A percentile compares a stretch with the other conserved stretches of the same genome.
phyloP scores from a whole-genome alignment of 2,329 filamentous ascomycete species.

The Cadophora gregata region DNA sequence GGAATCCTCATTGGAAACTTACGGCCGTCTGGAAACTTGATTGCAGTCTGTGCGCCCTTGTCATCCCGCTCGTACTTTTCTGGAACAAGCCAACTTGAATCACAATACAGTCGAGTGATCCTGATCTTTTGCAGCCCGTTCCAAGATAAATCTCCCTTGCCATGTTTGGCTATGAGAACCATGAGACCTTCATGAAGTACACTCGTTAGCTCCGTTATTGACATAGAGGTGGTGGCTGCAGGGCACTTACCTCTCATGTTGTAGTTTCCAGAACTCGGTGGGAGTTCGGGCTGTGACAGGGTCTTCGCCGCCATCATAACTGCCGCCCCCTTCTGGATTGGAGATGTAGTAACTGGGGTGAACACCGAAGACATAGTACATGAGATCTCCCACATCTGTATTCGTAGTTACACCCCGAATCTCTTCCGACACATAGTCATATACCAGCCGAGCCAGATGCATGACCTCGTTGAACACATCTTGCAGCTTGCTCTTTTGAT shows the following conservation, averaged over 20 bases:
- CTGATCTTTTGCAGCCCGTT: background rate
- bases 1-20: background rate
- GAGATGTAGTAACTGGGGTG: background rate
- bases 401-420: background rate
- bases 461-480: background rate
- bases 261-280: background rate
- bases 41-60: background rate
- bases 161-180: background rate
- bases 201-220: background rate
- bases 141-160: background rate
- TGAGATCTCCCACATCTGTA: background rate
- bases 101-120: background rate
- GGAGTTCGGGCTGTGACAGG: background rate
- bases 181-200: background rate
- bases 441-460: background rate
- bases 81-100: background rate
- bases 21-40: background rate
- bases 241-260: background rate
- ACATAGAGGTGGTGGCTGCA: too few relatives aligned
- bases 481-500: background rate
- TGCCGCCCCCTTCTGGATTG: background rate
- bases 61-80: background rate
- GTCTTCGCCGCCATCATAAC: background rate
- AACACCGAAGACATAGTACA: background rate
- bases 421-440: background rate